Conservation (phyloP, 2,329 filamentous ascomycete genomes). For the Pseudogymnoascus sp. region DNA sequence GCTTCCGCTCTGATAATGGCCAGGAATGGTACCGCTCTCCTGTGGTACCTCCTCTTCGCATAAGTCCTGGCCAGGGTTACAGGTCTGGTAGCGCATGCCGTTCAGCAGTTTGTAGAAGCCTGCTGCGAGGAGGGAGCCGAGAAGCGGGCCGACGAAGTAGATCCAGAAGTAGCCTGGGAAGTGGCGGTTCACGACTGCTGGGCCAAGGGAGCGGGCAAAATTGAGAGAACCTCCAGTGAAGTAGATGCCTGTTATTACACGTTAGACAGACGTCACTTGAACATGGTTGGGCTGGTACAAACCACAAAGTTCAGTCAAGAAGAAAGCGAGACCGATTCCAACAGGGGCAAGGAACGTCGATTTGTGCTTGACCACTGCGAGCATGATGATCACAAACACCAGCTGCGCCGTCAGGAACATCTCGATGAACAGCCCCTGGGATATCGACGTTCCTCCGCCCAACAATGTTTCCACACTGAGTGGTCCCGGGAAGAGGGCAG, state of each 20-base stretch:
- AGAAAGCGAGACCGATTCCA: constrained; percentile 41
- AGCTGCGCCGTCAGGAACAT: constrained; percentile 42
- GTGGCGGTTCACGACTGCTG: constrained; percentile 35
- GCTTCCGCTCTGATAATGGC: background rate
- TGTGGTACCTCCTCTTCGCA: background rate
- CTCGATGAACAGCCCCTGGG: constrained; percentile 44
- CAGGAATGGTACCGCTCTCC: background rate
- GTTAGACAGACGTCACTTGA: background rate
- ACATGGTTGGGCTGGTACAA: constrained; percentile 13
- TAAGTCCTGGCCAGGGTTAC: constrained; percentile 42
- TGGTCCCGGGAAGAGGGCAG: constrained; percentile 37
- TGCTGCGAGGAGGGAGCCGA: constrained; percentile 44
- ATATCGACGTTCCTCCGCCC: constrained; percentile 33
- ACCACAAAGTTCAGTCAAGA: constrained; percentile 38
- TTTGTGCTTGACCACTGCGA: constrained; percentile 44
- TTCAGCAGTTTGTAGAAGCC: constrained; percentile 45
- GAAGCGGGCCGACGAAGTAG: constrained; percentile 44
- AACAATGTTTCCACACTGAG: constrained; percentile 38
- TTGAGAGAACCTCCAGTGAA: constrained; percentile 44
- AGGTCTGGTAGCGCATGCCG: constrained; percentile 43
- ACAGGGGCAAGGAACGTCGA: constrained; percentile 42
- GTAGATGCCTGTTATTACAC: constrained; percentile 32
- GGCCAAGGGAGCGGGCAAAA: constrained; percentile 40
- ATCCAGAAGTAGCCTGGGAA: constrained; percentile 43
- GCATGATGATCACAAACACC: constrained; percentile 44